Evolutionary conservation across 2,329 filamentous ascomycete species (phyloP), one percentile per base, ranked within the genome.

Genomic region (Gnomoniopsis sp.): DNA sequence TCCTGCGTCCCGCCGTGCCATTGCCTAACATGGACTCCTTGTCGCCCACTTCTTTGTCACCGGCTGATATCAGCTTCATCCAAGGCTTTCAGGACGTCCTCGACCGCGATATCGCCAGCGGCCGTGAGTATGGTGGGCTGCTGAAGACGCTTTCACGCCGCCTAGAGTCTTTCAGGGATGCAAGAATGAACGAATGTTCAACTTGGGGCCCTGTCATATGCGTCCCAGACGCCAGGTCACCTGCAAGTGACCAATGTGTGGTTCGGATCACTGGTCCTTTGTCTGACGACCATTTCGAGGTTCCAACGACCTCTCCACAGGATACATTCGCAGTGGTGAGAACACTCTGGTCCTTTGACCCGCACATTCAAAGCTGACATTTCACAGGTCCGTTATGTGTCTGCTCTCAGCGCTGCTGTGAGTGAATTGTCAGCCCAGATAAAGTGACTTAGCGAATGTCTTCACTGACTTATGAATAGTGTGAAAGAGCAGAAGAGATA

Each of bases 71-170:
- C 21, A 49, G 23, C 17, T 52, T 61, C 22, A 38, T 59, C 26
- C 11, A 26, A 4, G 43, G 26, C 33, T 36, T 61, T 14, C 49
- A 34, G 12, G 33, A 49, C 8, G 44, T 33, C 21, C n/a, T 55
- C 26, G 17, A 33, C 44, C 19, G 23, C 17, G 38, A 61, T 15
- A 17, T 36, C 17, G 41, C 41, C 23, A 22, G 30, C 2, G 47
- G 55, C 26, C 55, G 48, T 23, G 59, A 43, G 17, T 58, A 54
- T 48, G 55, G 59, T 17, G 59, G 59, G 17, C 23, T 61, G 3
- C 8, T 58, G 48, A 36, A 26, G 23, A 30, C 17, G 36, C 23
- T 61, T 19, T 50, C 49, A 55, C 7, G 21, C 22, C 55, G 47
- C 30, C 33, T 61, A 38, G 55, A 30, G 8, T 26, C 17, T n/a